A percentile compares a stretch with the other conserved stretches of the same genome.
These are phyloP conservation scores for Penicillium verhagenii DNA, from an alignment of 495 filamentous ascomycete genomes.

Conservation along the genomic window DNA sequence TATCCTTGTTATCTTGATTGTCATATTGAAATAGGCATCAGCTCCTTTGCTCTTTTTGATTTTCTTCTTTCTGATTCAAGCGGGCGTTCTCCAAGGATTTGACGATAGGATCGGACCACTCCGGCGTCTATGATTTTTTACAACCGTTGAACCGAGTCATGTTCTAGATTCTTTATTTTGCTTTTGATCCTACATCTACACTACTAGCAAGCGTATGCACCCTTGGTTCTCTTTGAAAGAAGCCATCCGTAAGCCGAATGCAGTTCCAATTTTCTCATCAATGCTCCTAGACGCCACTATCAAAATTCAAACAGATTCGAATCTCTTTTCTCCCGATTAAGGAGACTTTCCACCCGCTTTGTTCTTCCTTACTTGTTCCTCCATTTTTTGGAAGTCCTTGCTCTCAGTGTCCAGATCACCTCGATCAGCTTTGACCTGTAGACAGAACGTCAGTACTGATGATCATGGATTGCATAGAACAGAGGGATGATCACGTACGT, in stretches of 20 bases:
- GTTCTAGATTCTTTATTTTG: background rate
- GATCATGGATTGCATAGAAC: background rate
- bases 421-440: slow-evolving; percentile 64
- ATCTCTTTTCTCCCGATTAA: background rate
- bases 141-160: slow-evolving; percentile 13
- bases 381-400: slow-evolving; percentile 48
- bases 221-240: background rate
- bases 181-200: background rate
- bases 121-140: background rate
- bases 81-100: slow-evolving; percentile 28
- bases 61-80: slow-evolving; percentile 13
- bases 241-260: background rate
- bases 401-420: slow-evolving; percentile 46
- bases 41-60: background rate
- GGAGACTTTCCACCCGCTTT: background rate
- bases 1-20: slow-evolving; percentile 73
- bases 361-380: slow-evolving; percentile 46
- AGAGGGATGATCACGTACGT: slow-evolving; percentile 43
- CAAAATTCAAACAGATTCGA: background rate
- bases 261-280: background rate
- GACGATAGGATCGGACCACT: slow-evolving; percentile 4
- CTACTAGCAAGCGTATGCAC: slow-evolving; percentile 2
- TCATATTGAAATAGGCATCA: slow-evolving; percentile 63
- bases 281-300: background rate
- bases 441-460: background rate